Evolutionary conservation across 2,329 filamentous ascomycete species (phyloP).

Genomic region (Sclerotinia subarctica): DNA sequence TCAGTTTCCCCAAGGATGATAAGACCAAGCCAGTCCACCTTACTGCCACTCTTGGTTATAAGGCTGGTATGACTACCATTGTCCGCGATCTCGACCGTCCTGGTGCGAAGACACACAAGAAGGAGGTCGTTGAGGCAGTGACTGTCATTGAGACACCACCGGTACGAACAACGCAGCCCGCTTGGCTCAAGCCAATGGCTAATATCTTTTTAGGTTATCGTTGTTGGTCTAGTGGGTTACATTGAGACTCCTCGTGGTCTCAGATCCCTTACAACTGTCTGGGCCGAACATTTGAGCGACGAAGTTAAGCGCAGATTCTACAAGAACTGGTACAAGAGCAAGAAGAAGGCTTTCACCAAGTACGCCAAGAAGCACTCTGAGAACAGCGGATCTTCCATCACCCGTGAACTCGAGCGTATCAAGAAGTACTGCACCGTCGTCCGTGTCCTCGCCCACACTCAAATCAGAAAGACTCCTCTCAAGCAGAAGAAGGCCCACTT

Average conservation of each 20-base stretch:
- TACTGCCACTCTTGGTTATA: constrained; percentile 98
- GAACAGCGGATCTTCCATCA: constrained; percentile 83
- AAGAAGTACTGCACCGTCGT: constrained; percentile 99
- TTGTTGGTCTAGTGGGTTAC: constrained; percentile 99
- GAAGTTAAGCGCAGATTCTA: constrained; percentile 99
- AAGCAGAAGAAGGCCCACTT: constrained; percentile 99
- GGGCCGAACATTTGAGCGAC: constrained; percentile 98
- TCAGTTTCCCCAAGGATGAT: constrained; percentile 98
- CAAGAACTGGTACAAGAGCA: constrained; percentile 99
- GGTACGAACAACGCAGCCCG: constrained; percentile 85
- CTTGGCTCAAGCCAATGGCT: constrained; percentile 71
- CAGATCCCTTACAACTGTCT: constrained; percentile 98
- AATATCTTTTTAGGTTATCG: constrained; percentile 87
- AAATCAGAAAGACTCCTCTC: constrained; percentile 98
- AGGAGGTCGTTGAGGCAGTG: constrained; percentile 89
- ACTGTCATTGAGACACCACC: constrained; percentile 89
- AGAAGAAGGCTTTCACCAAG: constrained; percentile 99
- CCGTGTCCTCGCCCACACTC: constrained; percentile 98
- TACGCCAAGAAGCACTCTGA: constrained; percentile 99
- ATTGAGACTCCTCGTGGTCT: constrained; percentile 99
- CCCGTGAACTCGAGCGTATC: constrained; percentile 98
- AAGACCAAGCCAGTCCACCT: constrained; percentile 99
- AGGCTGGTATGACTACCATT: constrained; percentile 99
- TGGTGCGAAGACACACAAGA: constrained; percentile 99
- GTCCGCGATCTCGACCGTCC: constrained; percentile 95